Evolutionary conservation across 2,329 filamentous ascomycete species (phyloP), one percentile per base, ranked within the genome.

Genomic region (Cladosporium sp.): DNA sequence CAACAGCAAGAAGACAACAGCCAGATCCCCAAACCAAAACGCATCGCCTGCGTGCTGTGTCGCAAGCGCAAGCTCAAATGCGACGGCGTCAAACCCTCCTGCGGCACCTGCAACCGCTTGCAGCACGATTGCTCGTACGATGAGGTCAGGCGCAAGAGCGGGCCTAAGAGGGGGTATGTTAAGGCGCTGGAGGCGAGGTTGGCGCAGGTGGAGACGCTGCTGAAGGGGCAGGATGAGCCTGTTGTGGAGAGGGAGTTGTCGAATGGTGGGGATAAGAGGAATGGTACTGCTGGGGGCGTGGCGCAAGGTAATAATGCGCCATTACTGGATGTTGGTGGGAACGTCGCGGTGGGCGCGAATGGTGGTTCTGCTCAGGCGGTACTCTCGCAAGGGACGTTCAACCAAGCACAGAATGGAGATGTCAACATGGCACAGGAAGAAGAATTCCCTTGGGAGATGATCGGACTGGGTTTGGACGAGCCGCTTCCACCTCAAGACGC

Each of bases 11-110:
- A 58, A 11, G 52, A 54, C 34, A 64, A 63, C 50, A 63, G 61
- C 27, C 61, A 64, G 34, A 53, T 68, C 3, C 66, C 67, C 9
- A 75, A 74, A 55, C 62, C 67, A n/a, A 97, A 97, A 76, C 83
- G 92, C 59, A 87, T 97, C 62, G 93, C 93, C 32, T 99, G 93
- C 68, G 88, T 96, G 65, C 84, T 97, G 56, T 99, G 93, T 67
- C 80, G 92, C 62, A 93, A 91, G 71, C 81, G 92, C 66, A 97
- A 97, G 73, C 76, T 96, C 59, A 86, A 87, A 70, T 96, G 91
- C 70, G 91, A 96, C 67, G 90, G 90, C 32, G 74, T 80, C 47
- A 84, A 87, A 56, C 91, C 91, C 18, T 89, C 86, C 59, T 96
- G 91, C 67, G 89, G 86, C 61, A 96, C 90, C 20, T 96, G 91